These are phyloP conservation scores for Thecaphora thlaspeos DNA, from an alignment of 1,284 basidiomycete species.

Conservation along the genomic window DNA sequence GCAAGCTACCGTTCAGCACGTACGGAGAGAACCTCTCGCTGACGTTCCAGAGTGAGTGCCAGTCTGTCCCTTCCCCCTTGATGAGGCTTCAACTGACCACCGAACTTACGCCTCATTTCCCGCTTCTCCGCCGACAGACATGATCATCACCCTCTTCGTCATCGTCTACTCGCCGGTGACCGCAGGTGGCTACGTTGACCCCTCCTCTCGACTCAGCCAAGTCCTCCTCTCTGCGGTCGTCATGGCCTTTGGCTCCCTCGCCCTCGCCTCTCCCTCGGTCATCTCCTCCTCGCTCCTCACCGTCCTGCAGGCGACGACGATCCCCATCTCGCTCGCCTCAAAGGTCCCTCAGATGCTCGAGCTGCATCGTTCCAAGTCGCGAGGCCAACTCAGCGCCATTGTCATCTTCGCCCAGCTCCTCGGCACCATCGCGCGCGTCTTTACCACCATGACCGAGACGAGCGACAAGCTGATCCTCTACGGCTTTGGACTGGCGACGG, in stretches of 20 bases:
- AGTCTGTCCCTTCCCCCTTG: no score
- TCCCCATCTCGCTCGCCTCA: conserved; percentile 53
- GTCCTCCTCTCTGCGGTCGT: conserved; percentile 67
- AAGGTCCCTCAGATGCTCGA: conserved; percentile 57
- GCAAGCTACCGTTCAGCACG: conserved; percentile 85
- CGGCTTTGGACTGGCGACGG: conserved; percentile 53
- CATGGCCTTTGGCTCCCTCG: conserved; percentile 78
- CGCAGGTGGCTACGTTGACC: conserved; percentile 18
- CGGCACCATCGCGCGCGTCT: conserved; percentile 53
- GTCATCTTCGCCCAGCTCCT: conserved; percentile 56
- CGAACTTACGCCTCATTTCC: no score
- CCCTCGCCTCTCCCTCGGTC: conserved; percentile 39
- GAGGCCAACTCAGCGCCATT: conserved; percentile 53
- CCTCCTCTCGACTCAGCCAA: conserved; percentile 30
- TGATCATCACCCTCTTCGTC: conserved; percentile 54
- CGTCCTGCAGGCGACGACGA: conserved; percentile 49
- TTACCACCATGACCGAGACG: conserved; percentile 57
- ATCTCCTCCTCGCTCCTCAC: conserved; percentile 35
- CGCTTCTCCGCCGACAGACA: conserved; percentile 25
- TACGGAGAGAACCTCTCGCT: conserved; percentile 67
- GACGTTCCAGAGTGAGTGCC: conserved; percentile 48
- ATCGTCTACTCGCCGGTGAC: conserved; percentile 44
- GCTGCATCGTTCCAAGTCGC: conserved; percentile 47
- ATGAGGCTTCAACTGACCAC: no score
- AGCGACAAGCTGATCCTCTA: conserved; percentile 52